A percentile compares a stretch with the other conserved stretches of the same genome.
Evolutionary conservation across 306 rosid genomes (phyloP).

Genomic region (Citrullus colocynthis): DNA sequence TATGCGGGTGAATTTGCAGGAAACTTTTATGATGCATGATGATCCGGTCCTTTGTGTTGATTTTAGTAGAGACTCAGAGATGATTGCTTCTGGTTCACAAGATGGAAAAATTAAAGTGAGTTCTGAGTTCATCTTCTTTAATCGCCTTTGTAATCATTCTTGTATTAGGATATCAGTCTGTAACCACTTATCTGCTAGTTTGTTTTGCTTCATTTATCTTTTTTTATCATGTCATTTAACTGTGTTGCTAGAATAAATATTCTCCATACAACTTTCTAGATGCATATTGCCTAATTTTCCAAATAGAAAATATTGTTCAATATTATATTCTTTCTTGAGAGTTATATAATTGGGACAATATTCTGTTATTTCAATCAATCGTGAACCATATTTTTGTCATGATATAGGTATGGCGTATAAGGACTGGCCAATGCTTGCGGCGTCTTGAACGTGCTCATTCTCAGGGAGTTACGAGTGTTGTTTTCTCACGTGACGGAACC

Average conservation of each 20-base stretch:
- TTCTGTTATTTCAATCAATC: neutral
- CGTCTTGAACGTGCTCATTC: slow-evolving; percentile 98
- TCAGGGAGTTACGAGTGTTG: slow-evolving; percentile 87
- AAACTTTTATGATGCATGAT: slow-evolving; percentile 94
- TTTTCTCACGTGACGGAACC: slow-evolving; percentile 97
- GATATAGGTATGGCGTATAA: slow-evolving; percentile 81
- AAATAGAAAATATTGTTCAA: neutral
- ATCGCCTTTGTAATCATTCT: neutral
- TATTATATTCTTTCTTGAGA: neutral
- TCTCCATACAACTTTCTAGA: neutral
- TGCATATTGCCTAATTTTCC: neutral
- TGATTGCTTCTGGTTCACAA: slow-evolving; percentile 92
- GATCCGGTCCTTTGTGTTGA: slow-evolving; percentile 92
- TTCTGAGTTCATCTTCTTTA: slow-evolving; percentile 11
- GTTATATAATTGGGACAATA: neutral
- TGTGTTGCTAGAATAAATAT: neutral
- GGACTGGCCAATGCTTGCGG: slow-evolving; percentile 98
- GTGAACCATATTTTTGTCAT: neutral
- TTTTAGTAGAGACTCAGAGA: slow-evolving; percentile 94
- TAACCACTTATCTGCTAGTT: neutral
- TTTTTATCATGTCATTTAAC: neutral
- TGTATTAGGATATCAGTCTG: neutral
- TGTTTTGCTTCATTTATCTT: neutral
- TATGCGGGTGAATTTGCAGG: slow-evolving; percentile 43
- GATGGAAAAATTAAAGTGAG: slow-evolving; percentile 97